A percentile compares a stretch with the other conserved stretches of the same genome.
These are phyloP conservation scores for Leptodontidium sp. DNA, from an alignment of 2,329 filamentous ascomycete species.

Conservation along the genomic window DNA sequence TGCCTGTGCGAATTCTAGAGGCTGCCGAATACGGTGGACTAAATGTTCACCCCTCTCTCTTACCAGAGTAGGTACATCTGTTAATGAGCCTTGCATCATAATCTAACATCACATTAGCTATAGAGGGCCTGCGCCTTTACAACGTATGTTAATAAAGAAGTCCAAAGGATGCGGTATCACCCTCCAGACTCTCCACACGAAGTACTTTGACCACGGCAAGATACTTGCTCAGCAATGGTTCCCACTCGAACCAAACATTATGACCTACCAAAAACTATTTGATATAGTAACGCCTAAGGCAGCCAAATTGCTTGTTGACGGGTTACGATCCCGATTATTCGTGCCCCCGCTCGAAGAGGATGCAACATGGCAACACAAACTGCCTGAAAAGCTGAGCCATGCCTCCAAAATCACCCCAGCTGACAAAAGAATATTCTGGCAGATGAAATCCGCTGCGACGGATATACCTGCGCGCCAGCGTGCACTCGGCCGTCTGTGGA, in stretches of 20 bases:
- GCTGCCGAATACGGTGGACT: constrained; percentile 82
- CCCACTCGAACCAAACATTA: constrained; percentile 55
- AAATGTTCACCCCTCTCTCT: constrained; percentile 91
- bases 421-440: constrained; percentile 56
- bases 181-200: constrained; percentile 84
- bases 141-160: constrained; percentile 78
- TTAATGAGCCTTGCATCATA: background rate
- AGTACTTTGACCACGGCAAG: constrained; percentile 79
- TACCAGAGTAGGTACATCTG: constrained; percentile 73
- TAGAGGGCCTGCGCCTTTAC: constrained; percentile 84
- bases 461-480: constrained; percentile 48
- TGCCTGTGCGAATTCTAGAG: constrained; percentile 78
- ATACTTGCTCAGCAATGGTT: constrained; percentile 77
- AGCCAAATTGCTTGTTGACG: constrained; percentile 73
- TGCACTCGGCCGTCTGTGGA: constrained; percentile 75
- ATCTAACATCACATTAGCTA: constrained; percentile 59
- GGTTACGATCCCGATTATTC: constrained; percentile 69
- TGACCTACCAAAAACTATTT: constrained; percentile 59
- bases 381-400: constrained; percentile 50
- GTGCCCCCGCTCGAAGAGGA: constrained; percentile 60
- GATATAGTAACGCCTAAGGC: constrained; percentile 68
- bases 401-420: constrained; percentile 78
- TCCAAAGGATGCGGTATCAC: constrained; percentile 75
- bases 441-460: background rate
- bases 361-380: background rate